Evolutionary conservation across 2,329 filamentous ascomycete species (phyloP), one percentile per base, ranked within the genome.

Genomic region (Metarhizium humberi): DNA sequence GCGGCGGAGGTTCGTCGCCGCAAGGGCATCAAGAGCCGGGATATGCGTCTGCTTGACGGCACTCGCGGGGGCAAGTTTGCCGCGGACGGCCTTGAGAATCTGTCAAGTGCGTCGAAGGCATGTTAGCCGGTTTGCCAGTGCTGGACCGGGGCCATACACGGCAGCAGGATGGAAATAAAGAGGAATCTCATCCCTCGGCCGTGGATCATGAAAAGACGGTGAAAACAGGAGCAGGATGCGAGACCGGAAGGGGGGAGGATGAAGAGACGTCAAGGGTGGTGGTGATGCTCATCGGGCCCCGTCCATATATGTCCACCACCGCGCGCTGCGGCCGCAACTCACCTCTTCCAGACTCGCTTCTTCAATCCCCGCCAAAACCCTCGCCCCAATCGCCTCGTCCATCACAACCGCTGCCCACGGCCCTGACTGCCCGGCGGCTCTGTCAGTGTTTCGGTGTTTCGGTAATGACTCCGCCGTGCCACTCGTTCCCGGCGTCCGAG

Each of bases 281-380:
- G 11, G 38, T 13, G 38, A 13, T 13, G 11, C 10, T 16, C 38
- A 7, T 16, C 38, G 38, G 25, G 25, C 25, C 25, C 25, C 25
- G 25, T 25, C 3, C 25, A 25, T 25, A 3, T 3, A 25, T 25
- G 4, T 25, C 25, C 25, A 25, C 25, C 25, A 25, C 25, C 25
- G 4, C 25, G 25, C 25, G 4, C 25, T 25, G 25, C 25, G 25
- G 25, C 25, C 38, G 14, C 14, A 50, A 69, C 73, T 71, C 64
- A 86, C 83, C 75, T 84, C 78, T 64, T 85, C 80, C 45, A 86
- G 69, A 64, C 71, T 83, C 57, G 69, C 72, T 66, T 81, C 78
- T 61, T 82, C 78, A 52, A 84, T 69, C 63, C 85, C 80, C 3
- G 68, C 71, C 50, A 86, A 66, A 55, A 85, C 55, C 56, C 75